Evolutionary conservation across 148 eudicot genomes (phyloP), one percentile per base, ranked within the genome.

Genomic region (Camellia lanceoleosa): DNA sequence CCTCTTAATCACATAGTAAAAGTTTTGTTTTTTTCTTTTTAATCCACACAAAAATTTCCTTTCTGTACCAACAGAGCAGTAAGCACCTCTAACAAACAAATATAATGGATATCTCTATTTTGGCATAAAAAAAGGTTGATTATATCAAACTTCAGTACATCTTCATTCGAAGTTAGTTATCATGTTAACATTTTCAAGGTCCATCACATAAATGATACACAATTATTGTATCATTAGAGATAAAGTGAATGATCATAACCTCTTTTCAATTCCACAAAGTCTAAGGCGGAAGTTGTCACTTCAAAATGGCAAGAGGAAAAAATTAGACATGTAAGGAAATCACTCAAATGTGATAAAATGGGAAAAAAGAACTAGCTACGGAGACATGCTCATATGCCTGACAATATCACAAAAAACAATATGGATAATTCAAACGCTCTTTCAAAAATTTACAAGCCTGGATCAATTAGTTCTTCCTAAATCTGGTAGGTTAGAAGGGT

Each of bases 381-480:
- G 23, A 18, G 73, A 47, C 43, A 0, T 68, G 38, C 7, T 38
- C 16, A 6, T 44, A 68, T 16, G 20, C 43, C 19, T 67, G 71
- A 67, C 43, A 14, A 15, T 41, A 68, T 68, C 52, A 16, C 10
- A 6, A 7, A 68, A 43, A 5, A 4, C 16, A 41, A 14, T 42
- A 42, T 42, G 20, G 9, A 42, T 15, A n/a, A 68, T 43, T 68
- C 43, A 43, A 43, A 68, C 49, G 56, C 51, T 9, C 56, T 47
- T 47, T 70, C 38, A 46, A 41, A 30, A 30, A 30, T 30, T 47
- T 10, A 10, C 4, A 2, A 19, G 4, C 52, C 73, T 38, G 54
- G 46, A 60, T 55, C 74, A 78, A 41, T 70, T 18, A 15, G 54
- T 67, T 67, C 14, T 30, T 60, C 60, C 42, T 77, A 66, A 12